A percentile compares a stretch with the other conserved stretches of the same genome.
These are phyloP conservation scores for Amylostereum areolatum DNA, from an alignment of 1,284 basidiomycete genomes.

Conservation along the genomic window DNA sequence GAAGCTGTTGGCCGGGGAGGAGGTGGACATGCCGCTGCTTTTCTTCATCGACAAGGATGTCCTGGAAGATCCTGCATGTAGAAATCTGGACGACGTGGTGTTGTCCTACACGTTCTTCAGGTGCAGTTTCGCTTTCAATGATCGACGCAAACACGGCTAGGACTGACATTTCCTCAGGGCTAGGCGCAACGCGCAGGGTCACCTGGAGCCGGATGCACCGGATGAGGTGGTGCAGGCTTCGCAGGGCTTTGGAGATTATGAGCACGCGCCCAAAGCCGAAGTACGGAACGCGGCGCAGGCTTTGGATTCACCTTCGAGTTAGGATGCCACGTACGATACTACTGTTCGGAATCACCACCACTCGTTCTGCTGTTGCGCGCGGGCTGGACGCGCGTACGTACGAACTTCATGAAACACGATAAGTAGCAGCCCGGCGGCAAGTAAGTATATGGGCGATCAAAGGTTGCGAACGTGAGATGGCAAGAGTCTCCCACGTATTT, in stretches of 20 bases:
- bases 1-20: conserved; percentile 89
- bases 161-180: conserved; percentile 42
- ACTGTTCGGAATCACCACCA: too few relatives aligned
- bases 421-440: too few relatives aligned
- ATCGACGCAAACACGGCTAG: conserved; percentile 1
- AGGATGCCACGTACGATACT: too few relatives aligned
- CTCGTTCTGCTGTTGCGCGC: too few relatives aligned
- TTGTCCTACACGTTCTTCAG: conserved; percentile 97
- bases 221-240: conserved; percentile 75
- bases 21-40: conserved; percentile 96
- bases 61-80: conserved; percentile 84
- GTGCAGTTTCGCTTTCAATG: conserved; percentile 34
- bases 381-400: too few relatives aligned
- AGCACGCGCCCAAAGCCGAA: conserved; percentile 32
- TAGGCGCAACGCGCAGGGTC: conserved; percentile 72
- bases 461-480: too few relatives aligned
- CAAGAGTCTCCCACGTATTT: too few relatives aligned
- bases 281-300: conserved; percentile 14
- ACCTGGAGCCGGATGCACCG: conserved; percentile 80
- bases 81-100: conserved; percentile 86
- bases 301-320: too few relatives aligned
- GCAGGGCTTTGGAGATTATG: conserved; percentile 66
- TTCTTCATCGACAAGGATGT: conserved; percentile 99
- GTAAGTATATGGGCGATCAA: too few relatives aligned
- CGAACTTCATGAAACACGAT: too few relatives aligned